phyloP scores from a whole-genome alignment of 2,329 filamentous ascomycete species.

The Conoideocrella luteorostrata region DNA sequence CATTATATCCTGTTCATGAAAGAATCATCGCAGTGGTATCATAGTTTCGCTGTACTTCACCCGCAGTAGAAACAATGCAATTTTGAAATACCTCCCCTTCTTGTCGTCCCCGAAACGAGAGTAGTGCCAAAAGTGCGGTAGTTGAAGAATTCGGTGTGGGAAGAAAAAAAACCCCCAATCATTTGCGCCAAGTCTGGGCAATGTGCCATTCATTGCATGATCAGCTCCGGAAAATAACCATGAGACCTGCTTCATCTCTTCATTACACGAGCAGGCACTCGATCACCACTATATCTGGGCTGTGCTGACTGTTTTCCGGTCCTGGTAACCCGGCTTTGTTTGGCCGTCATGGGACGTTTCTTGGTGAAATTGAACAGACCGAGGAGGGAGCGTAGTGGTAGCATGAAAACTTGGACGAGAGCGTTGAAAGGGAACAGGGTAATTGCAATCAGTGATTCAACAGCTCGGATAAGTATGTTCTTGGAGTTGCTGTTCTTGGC shows the following conservation, averaged over 20 bases:
- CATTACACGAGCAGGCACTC: slow-evolving; percentile 26
- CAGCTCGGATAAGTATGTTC: slow-evolving; percentile 30
- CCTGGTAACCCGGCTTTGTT: slow-evolving; percentile 8
- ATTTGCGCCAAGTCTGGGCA: no score
- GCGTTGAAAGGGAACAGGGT: slow-evolving; percentile 37
- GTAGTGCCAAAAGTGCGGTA: no score
- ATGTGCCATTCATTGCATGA: no score
- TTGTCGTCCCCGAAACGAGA: no score
- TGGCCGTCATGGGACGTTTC: slow-evolving; percentile 20
- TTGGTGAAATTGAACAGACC: slow-evolving; percentile 22
- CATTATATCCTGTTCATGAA: no score
- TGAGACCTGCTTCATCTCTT: slow-evolving; percentile 21
- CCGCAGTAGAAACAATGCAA: not conserved
- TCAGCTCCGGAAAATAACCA: no score
- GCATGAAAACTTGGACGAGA: slow-evolving; percentile 30
- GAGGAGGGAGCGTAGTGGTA: slow-evolving; percentile 37
- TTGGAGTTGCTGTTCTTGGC: slow-evolving; percentile 42
- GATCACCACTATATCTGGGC: slow-evolving; percentile 28
- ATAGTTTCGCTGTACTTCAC: not conserved
- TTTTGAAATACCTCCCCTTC: no score
- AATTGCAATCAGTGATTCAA: slow-evolving; percentile 28
- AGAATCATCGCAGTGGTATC: not conserved
- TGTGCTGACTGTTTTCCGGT: slow-evolving; percentile 11
- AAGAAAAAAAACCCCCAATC: not conserved
- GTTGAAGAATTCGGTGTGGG: not conserved